Conservation (phyloP, 1,284 basidiomycete species). For the Xerocomus nothofagi region DNA sequence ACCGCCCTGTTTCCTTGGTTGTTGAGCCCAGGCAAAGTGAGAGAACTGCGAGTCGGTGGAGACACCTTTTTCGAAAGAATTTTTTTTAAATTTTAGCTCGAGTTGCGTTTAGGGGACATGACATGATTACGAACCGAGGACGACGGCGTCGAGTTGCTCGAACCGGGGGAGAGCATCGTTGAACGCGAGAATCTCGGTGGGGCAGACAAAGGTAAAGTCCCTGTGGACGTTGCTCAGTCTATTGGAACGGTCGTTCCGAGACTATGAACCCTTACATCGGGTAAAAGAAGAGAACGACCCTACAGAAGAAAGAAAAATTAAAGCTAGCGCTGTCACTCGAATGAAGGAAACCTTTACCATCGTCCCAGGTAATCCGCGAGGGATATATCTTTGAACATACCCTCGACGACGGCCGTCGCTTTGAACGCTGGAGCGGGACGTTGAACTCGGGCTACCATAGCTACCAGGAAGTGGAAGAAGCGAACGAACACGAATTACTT, state of each 20-base stretch:
- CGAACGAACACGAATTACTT: slow-evolving; percentile 16
- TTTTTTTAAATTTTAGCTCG: no score
- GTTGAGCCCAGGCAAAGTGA: slow-evolving; percentile 84
- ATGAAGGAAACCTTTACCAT: slow-evolving; percentile 57
- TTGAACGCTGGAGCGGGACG: slow-evolving; percentile 78
- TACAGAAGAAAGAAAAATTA: slow-evolving; percentile 29
- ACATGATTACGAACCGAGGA: slow-evolving; percentile 68
- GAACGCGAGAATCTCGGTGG: slow-evolving; percentile 91
- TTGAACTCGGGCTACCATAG: slow-evolving; percentile 73
- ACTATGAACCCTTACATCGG: slow-evolving; percentile 57
- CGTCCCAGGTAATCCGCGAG: slow-evolving; percentile 74
- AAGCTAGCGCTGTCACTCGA: not conserved
- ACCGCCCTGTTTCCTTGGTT: slow-evolving; percentile 79
- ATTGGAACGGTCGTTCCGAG: slow-evolving; percentile 3
- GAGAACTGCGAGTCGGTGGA: slow-evolving; percentile 90
- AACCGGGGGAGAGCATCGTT: slow-evolving; percentile 81
- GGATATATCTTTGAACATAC: slow-evolving; percentile 74
- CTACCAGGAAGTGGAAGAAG: not conserved
- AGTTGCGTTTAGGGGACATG: no score
- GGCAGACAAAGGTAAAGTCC: slow-evolving; percentile 87
- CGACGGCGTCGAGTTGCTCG: slow-evolving; percentile 67
- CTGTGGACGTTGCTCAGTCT: slow-evolving; percentile 34
- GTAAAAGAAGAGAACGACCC: slow-evolving; percentile 81
- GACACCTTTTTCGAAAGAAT: slow-evolving; percentile 58
- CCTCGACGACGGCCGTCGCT: slow-evolving; percentile 73